A percentile compares a stretch with the other conserved stretches of the same genome.
These are phyloP conservation scores for Ascobolus immersus DNA, from an alignment of 495 filamentous ascomycete species.

Conservation along the genomic window DNA sequence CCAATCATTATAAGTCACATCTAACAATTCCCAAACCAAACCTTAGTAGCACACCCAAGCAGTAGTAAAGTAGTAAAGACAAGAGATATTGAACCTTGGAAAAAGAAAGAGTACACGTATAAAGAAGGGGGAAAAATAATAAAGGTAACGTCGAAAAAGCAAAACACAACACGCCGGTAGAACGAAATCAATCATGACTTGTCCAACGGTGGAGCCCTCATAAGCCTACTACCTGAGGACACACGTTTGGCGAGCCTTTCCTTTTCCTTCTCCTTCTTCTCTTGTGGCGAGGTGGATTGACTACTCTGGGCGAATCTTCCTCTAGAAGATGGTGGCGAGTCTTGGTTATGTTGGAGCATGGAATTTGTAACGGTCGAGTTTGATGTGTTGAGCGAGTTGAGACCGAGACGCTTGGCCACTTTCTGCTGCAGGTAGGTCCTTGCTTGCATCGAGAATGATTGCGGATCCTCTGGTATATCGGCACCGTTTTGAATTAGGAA, in stretches of 20 bases:
- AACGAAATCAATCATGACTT: neutral
- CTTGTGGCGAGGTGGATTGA: slow-evolving; percentile 16
- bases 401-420: slow-evolving; percentile 27
- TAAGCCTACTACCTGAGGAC: slow-evolving; percentile 32
- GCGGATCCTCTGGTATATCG: slow-evolving; percentile 46
- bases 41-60: too few species aligned
- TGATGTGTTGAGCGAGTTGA: too few species aligned
- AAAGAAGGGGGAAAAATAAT: too few species aligned
- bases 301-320: slow-evolving; percentile 7
- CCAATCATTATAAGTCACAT: too few species aligned
- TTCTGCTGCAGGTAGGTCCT: slow-evolving; percentile 69
- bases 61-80: too few species aligned
- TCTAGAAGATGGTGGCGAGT: slow-evolving; percentile 11
- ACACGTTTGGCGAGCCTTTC: slow-evolving; percentile 34
- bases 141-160: neutral
- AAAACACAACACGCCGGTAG: neutral
- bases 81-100: too few species aligned
- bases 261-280: slow-evolving; percentile 28
- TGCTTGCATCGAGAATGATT: slow-evolving; percentile 58
- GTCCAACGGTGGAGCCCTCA: slow-evolving; percentile 20
- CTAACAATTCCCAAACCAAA: too few species aligned
- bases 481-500: slow-evolving; percentile 84
- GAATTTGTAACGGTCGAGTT: neutral
- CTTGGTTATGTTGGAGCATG: slow-evolving; percentile 7
- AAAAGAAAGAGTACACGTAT: too few species aligned